A percentile compares a stretch with the other conserved stretches of the same genome.
phyloP scores from a whole-genome alignment of 2,329 filamentous ascomycete genomes.

The Exophiala viscosa region DNA sequence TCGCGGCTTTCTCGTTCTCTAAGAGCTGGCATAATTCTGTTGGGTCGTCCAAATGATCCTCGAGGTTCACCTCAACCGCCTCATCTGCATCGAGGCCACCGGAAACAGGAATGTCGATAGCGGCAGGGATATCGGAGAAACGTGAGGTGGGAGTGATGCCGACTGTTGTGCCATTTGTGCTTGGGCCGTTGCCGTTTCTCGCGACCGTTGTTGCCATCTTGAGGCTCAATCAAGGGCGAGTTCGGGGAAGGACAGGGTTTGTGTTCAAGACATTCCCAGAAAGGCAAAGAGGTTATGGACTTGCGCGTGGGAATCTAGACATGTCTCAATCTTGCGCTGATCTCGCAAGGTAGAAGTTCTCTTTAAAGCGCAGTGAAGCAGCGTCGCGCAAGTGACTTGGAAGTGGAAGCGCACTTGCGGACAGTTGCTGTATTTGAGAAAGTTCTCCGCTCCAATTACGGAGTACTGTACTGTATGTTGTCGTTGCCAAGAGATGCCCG shows the following conservation, averaged over 20 bases:
- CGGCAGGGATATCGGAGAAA: conserved; percentile 60
- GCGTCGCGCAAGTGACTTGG: too few relatives aligned
- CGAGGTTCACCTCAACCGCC: conserved; percentile 88
- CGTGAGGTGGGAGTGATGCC: conserved; percentile 34
- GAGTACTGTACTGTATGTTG: too few relatives aligned
- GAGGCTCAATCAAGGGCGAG: background rate
- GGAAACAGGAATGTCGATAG: conserved; percentile 62
- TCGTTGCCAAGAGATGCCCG: too few relatives aligned
- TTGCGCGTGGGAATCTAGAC: too few relatives aligned
- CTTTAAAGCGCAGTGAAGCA: too few relatives aligned
- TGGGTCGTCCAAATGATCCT: conserved; percentile 86
- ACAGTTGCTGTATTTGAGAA: too few relatives aligned
- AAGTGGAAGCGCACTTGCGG: too few relatives aligned
- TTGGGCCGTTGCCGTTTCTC: conserved; percentile 15
- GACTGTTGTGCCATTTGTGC: background rate
- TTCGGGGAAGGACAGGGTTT: background rate
- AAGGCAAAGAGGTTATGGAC: background rate
- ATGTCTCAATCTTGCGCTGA: too few relatives aligned
- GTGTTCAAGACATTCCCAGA: conserved; percentile 1
- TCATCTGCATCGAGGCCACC: conserved; percentile 59
- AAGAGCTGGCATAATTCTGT: conserved; percentile 92
- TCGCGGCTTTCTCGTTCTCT: conserved; percentile 87
- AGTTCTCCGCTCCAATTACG: too few relatives aligned
- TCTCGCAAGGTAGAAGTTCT: too few relatives aligned
- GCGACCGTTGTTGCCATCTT: conserved; percentile 16